phyloP scores from a whole-genome alignment of 257 asterid species.

The Solanum boliviense region DNA sequence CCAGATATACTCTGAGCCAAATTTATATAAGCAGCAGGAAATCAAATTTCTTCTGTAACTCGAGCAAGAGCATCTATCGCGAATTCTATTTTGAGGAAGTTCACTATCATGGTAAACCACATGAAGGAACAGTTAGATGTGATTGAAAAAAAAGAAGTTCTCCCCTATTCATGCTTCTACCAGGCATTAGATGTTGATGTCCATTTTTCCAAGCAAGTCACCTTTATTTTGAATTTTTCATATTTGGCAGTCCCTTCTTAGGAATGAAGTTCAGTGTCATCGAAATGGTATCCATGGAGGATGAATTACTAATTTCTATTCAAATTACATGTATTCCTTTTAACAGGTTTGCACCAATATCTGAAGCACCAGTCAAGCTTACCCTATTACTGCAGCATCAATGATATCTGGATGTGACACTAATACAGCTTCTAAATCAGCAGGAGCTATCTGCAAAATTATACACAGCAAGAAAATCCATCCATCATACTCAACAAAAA shows the following conservation, averaged over 20 bases:
- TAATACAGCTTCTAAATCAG: slow-evolving; percentile 69
- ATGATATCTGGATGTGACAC: slow-evolving; percentile 52
- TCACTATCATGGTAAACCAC: not conserved
- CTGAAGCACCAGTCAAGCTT: slow-evolving; percentile 5
- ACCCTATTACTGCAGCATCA: slow-evolving; percentile 80
- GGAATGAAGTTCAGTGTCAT: not conserved
- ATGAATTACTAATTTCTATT: not conserved
- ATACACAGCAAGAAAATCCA: not conserved
- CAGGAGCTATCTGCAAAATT: slow-evolving; percentile 69
- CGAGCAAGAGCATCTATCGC: not conserved
- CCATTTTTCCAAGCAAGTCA: not conserved
- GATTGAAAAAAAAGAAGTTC: not conserved
- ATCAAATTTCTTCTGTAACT: not conserved
- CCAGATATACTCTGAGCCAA: not conserved
- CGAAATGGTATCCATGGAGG: not conserved
- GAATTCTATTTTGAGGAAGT: not conserved
- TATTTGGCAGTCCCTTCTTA: not conserved
- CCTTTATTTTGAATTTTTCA: not conserved
- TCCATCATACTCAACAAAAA: not conserved
- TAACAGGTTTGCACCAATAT: not conserved
- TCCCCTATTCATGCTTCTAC: not conserved
- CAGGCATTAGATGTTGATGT: not conserved
- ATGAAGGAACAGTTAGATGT: not conserved
- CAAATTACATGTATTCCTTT: not conserved
- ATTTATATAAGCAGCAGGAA: not conserved